These are phyloP conservation scores for Echinochloa phyllopogon DNA, from an alignment of 176 grass and related monocot genomes.

Conservation along the genomic window DNA sequence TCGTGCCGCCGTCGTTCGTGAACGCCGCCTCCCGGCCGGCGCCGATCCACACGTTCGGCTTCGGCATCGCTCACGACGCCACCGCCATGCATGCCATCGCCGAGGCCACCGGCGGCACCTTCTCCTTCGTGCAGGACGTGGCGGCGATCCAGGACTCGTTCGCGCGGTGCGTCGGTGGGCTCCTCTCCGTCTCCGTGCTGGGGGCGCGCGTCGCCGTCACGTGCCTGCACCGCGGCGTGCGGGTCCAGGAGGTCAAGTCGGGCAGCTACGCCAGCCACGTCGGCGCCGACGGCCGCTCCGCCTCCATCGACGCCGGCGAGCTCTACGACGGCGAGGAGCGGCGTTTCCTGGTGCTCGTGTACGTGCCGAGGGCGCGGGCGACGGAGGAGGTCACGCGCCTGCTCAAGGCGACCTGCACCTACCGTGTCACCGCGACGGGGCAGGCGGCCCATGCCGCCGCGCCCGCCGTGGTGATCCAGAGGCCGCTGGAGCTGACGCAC, in stretches of 20 bases:
- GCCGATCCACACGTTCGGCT: background rate
- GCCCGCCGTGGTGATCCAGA: background rate
- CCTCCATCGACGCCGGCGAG: background rate
- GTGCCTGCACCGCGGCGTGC: background rate
- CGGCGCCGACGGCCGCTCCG: background rate
- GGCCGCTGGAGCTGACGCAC: background rate
- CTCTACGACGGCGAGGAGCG: background rate
- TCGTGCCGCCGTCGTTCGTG: no score
- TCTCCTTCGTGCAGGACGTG: background rate
- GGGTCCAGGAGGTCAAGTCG: background rate
- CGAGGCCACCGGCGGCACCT: background rate
- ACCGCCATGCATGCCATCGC: background rate
- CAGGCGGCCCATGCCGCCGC: background rate
- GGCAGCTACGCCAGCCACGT: background rate
- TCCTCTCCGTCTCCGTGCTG: background rate
- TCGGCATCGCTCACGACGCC: background rate
- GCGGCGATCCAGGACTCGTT: background rate
- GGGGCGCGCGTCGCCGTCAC: background rate
- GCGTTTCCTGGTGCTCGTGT: background rate
- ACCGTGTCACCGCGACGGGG: background rate
- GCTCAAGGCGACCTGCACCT: background rate
- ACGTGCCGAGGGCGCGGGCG: background rate
- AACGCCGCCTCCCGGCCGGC: no score
- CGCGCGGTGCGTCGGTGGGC: conserved; percentile 5
- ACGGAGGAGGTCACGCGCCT: background rate